Percentiles rank a stretch among this genome's conserved stretches.
Evolutionary conservation across 129 eudicot species (phyloP).

Genomic region (Helianthus annuus): HanXRQr2.0-SUNRISE NC_035444.2:41063545-41064044

Average conservation of each 20-base stretch:
- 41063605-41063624: conserved; percentile 52
- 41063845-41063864: conserved; percentile 73
- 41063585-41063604: background rate
- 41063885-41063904: conserved; percentile 71
- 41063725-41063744: conserved; percentile 75
- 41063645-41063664: conserved; percentile 73
- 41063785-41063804: background rate
- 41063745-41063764: background rate
- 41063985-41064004: background rate
- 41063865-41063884: conserved; percentile 93
- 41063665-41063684: conserved; percentile 81
- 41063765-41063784: background rate
- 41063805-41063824: conserved; percentile 57
- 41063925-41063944: conserved; percentile 48
- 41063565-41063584: background rate
- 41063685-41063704: conserved; percentile 78
- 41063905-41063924: conserved; percentile 68
- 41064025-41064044: conserved; percentile 52
- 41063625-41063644: conserved; percentile 74
- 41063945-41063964: background rate
- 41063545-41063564: background rate
- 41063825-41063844: conserved; percentile 65
- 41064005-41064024: conserved; percentile 41
- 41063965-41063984: background rate
- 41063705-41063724: conserved; percentile 78